phyloP scores from a whole-genome alignment of 768 basidiomycete genomes.

The Mycena alexandri region DNA sequence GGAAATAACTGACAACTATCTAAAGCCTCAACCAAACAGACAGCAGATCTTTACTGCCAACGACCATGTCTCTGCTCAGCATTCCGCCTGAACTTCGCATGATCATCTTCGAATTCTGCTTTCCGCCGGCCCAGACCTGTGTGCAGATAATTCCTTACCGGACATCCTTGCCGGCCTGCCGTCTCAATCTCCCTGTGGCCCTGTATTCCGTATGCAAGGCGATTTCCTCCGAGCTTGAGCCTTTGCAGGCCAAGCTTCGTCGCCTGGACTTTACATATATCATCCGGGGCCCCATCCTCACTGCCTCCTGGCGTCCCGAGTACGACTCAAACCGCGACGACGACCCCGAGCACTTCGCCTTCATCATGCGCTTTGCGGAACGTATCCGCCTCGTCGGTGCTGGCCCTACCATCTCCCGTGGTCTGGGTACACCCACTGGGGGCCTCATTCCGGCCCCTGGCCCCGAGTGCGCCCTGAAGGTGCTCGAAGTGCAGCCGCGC shows the following conservation, averaged over 20 bases:
- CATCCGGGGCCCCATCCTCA: conserved; percentile 1
- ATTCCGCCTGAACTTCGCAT: conserved; percentile 4
- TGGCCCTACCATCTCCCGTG: not conserved
- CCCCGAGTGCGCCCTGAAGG: not conserved
- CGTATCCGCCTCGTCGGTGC: conserved; percentile 28
- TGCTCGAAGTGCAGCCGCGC: conserved; percentile 31
- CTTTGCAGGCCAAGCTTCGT: conserved; percentile 22
- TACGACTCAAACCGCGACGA: conserved; percentile 15
- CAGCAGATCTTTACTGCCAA: too few species aligned
- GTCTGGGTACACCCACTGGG: not conserved
- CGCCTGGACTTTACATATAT: conserved; percentile 33
- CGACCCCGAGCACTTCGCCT: conserved; percentile 14
- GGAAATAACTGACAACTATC: too few species aligned
- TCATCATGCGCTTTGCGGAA: conserved; percentile 31
- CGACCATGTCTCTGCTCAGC: conserved; percentile 9
- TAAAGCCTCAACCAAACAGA: too few species aligned
- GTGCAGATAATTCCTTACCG: conserved; percentile 24
- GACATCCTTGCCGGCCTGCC: conserved; percentile 12
- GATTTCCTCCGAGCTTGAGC: conserved; percentile 23
- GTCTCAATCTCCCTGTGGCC: conserved; percentile 25
- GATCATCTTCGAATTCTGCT: conserved; percentile 16
- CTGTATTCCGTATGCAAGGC: conserved; percentile 23
- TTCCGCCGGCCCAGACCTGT: conserved; percentile 1
- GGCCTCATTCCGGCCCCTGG: not conserved
- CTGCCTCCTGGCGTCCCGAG: not conserved